A percentile compares a stretch with the other conserved stretches of the same genome.
Evolutionary conservation across 768 basidiomycete genomes (phyloP).

Genomic region (Phaffia australis): DNA sequence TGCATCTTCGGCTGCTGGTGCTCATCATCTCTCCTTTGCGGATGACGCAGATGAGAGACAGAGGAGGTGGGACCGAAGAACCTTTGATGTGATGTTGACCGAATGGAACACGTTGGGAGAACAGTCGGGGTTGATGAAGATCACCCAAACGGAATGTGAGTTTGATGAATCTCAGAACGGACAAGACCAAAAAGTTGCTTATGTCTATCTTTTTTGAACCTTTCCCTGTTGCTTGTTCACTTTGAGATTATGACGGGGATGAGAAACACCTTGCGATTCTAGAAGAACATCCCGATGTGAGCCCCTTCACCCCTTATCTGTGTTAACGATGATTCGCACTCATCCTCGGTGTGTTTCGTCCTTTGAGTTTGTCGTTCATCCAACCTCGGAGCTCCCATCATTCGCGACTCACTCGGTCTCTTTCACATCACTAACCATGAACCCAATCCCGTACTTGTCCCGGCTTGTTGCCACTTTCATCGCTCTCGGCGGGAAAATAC

Average conservation of each 20-base stretch:
- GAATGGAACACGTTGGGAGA: conserved; percentile 29
- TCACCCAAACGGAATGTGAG: conserved; percentile 36
- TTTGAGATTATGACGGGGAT: conserved; percentile 29
- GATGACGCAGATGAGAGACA: conserved; percentile 35
- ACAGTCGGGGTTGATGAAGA: conserved; percentile 32
- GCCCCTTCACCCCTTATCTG: conserved; percentile 2
- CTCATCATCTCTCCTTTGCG: conserved; percentile 39
- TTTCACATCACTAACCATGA: conserved; percentile 39
- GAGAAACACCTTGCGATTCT: conserved; percentile 35
- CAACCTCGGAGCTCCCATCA: conserved; percentile 2
- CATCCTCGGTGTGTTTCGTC: not conserved
- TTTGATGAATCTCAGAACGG: too few relatives aligned
- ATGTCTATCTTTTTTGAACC: too few relatives aligned
- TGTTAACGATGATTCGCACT: not conserved
- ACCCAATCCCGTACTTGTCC: conserved; percentile 33
- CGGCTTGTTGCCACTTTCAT: conserved; percentile 30
- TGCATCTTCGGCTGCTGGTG: conserved; percentile 35
- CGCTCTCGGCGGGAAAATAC: conserved; percentile 28
- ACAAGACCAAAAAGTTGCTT: too few relatives aligned
- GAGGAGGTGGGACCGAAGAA: conserved; percentile 31
- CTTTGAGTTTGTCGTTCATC: conserved; percentile 24
- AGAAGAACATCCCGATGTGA: conserved; percentile 37
- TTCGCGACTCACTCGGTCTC: conserved; percentile 32
- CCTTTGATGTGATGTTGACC: conserved; percentile 34
- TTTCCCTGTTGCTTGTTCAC: too few relatives aligned